Evolutionary conservation across 257 asterid species (phyloP), one percentile per base, ranked within the genome.

Genomic region (Echium plantagineum): DNA sequence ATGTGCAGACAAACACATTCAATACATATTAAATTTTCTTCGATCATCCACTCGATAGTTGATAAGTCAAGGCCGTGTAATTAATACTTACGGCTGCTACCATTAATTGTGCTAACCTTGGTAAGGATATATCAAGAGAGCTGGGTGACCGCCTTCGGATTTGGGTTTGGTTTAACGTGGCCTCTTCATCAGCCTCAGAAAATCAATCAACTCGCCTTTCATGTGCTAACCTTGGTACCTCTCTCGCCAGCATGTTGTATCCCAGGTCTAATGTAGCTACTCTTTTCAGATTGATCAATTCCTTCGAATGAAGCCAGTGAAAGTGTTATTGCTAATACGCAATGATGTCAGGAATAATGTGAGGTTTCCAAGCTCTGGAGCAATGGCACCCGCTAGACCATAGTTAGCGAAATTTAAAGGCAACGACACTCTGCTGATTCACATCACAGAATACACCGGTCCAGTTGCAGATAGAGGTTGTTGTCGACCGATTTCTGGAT

Each of bases 341-440:
- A 69, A 60, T 3, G 71, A 65, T 12, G 6, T 3, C 26, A 73
- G 69, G 21, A 65, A 73, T 7, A n/a, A n/a, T n/a, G 78, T 48
- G 60, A 69, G 66, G 70, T 73, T 73, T 22, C 72, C 78, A 5
- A 73, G 1, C 18, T 52, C 63, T 15, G 56, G 69, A 26, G 75
- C 69, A 57, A 73, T 62, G 68, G 49, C 38, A 18, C 72, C 78
- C 2, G 30, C 18, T 22, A 73, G 71, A n/a, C 63, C 48, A 42
- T 42, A 42, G 15, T 42, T 2, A 42, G 48, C 15, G 1, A 42
- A 8, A 59, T 67, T 57, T 18, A 67, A 52, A n/a, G 35, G 57
- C 61, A 2, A 18, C 51, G 6, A 72, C 64, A 20, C 77, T 67
- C 21, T 21, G 66, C 22, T 72, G 66, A 38, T 15, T 55, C 46